Evolutionary conservation across 176 grass and related monocot species (phyloP).

Genomic region (Zoysia japonica): DNA sequence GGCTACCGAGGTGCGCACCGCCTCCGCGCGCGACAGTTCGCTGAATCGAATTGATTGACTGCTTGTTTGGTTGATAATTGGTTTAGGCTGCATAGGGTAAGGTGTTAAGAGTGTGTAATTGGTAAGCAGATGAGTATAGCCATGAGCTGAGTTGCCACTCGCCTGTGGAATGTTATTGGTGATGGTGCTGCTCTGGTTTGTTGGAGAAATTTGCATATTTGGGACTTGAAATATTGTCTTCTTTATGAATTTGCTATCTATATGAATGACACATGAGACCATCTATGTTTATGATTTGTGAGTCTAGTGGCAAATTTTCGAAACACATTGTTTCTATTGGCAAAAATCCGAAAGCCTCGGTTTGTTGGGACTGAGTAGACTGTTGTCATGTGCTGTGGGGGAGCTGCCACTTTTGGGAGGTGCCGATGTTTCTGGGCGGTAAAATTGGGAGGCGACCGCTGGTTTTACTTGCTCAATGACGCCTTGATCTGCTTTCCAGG

Average conservation of each 20-base stretch:
- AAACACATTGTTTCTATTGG: no score
- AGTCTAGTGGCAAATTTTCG: no score
- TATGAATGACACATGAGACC: no score
- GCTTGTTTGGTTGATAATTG: no score
- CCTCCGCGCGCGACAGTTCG: not conserved
- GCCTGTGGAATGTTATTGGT: not conserved
- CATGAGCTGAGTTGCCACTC: not conserved
- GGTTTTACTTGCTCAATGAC: not conserved
- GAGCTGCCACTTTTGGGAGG: not conserved
- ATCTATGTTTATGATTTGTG: no score
- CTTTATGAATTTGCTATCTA: no score
- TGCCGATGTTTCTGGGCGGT: not conserved
- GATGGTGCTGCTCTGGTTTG: no score
- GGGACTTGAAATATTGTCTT: no score
- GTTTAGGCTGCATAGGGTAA: not conserved
- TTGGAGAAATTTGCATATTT: no score
- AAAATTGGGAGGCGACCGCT: not conserved
- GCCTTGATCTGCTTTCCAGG: conserved; percentile 16
- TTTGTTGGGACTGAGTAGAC: not conserved
- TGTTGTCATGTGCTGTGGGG: not conserved
- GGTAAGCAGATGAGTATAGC: not conserved
- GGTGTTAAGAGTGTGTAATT: not conserved
- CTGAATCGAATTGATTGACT: not conserved
- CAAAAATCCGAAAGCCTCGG: not conserved
- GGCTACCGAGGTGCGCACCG: conserved; percentile 76